Percentiles rank a stretch among this genome's conserved stretches.
Conservation (phyloP, 257 asterid species). For the Solanum medicagineum region DNA sequence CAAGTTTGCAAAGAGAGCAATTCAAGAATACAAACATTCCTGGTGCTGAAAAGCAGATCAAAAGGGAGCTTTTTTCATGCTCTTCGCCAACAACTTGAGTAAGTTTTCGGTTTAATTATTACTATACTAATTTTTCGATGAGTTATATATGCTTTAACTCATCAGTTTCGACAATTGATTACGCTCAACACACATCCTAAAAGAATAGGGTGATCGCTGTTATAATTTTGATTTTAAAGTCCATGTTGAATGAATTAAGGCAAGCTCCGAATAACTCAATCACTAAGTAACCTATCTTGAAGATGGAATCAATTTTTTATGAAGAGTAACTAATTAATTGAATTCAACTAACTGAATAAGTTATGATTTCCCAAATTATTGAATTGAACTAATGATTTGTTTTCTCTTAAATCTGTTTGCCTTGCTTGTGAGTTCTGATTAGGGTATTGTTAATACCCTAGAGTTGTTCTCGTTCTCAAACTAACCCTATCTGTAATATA, state of each 20-base stretch:
- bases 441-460: too few relatives aligned
- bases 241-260: not conserved
- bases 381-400: not conserved
- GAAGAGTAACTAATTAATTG: not conserved
- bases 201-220: not conserved
- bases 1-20: not conserved
- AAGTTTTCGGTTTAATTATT: conserved; percentile 1
- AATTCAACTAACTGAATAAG: not conserved
- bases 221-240: not conserved
- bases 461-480: not conserved
- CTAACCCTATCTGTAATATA: too few relatives aligned
- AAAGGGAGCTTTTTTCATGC: conserved; percentile 90
- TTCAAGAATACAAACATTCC: conserved; percentile 33
- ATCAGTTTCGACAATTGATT: not conserved
- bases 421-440: not conserved
- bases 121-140: not conserved
- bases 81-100: conserved; percentile 91
- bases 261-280: not conserved
- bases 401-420: not conserved
- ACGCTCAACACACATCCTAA: not conserved
- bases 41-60: conserved; percentile 83
- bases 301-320: not conserved
- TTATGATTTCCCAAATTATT: not conserved
- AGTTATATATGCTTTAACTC: not conserved
- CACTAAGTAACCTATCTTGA: not conserved